phyloP scores from a whole-genome alignment of 2,329 filamentous ascomycete species.

The Penicillium italicum region DNA sequence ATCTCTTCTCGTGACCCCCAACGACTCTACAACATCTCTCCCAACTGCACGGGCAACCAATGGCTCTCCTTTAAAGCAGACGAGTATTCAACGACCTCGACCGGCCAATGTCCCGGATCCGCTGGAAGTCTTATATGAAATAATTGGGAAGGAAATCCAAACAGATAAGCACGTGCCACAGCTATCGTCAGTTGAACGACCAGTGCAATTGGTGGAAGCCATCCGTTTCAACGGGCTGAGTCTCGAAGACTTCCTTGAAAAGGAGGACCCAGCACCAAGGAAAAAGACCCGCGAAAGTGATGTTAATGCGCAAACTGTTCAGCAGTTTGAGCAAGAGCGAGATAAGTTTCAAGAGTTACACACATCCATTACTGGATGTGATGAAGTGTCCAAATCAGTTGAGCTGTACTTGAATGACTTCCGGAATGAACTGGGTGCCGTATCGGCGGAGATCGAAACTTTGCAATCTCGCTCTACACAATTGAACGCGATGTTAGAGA shows the following conservation, averaged over 20 bases:
- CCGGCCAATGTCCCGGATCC: conserved; percentile 63
- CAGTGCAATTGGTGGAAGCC: conserved; percentile 54
- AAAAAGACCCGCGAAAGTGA: conserved; percentile 29
- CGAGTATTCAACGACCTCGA: conserved; percentile 44
- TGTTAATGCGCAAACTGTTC: conserved; percentile 57
- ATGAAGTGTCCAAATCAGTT: conserved; percentile 88
- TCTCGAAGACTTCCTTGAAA: conserved; percentile 64
- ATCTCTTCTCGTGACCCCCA: conserved; percentile 67
- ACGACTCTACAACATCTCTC: conserved; percentile 73
- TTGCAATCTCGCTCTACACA: conserved; percentile 81
- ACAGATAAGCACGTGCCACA: conserved; percentile 10
- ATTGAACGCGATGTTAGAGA: conserved; percentile 80
- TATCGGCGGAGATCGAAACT: conserved; percentile 93
- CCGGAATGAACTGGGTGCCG: conserved; percentile 83
- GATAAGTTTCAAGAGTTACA: conserved; percentile 87
- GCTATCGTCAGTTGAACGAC: conserved; percentile 27
- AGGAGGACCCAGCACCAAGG: conserved; percentile 25
- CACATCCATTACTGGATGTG: conserved; percentile 80
- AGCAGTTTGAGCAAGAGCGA: conserved; percentile 78
- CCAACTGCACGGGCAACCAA: conserved; percentile 62
- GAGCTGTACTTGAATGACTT: conserved; percentile 91
- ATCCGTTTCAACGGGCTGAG: conserved; percentile 78
- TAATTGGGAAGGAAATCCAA: conserved; percentile 47
- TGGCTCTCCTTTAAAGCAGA: conserved; percentile 64
- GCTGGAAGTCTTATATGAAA: conserved; percentile 62